Conservation (phyloP, 805 yeast genomes). For the Zygosaccharomyces rouxii region DNA sequence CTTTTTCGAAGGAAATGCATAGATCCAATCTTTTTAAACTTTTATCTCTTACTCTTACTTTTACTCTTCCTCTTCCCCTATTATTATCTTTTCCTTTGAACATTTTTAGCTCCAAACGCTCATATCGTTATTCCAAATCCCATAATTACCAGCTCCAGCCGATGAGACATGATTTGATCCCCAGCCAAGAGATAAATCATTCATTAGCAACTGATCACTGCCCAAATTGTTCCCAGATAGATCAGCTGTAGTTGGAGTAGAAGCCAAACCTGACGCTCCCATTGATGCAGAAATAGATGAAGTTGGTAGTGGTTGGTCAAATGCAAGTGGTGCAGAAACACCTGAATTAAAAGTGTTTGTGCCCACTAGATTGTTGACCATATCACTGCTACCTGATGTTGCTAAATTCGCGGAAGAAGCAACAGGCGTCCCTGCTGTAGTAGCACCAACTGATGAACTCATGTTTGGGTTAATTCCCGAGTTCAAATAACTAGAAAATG, state of each 20-base stretch:
- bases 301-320: slow-evolving; percentile 9
- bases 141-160: slow-evolving; percentile 16
- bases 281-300: slow-evolving; percentile 6
- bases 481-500: slow-evolving; percentile 12
- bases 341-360: slow-evolving; percentile 6
- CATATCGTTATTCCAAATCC: slow-evolving; percentile 36
- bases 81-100: slow-evolving; percentile 3
- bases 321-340: slow-evolving; percentile 7
- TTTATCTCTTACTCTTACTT: not conserved
- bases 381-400: slow-evolving; percentile 7
- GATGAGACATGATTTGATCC: slow-evolving; percentile 22
- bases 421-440: slow-evolving; percentile 6
- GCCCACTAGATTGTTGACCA: slow-evolving; percentile 3
- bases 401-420: slow-evolving; percentile 8
- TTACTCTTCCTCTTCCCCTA: not conserved
- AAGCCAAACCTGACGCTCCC: slow-evolving; percentile 4
- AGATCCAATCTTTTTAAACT: not conserved
- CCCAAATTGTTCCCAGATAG: slow-evolving; percentile 3
- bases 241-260: slow-evolving; percentile 6
- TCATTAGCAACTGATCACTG: slow-evolving; percentile 13
- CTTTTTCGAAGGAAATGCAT: not conserved
- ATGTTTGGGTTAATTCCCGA: slow-evolving; percentile 6
- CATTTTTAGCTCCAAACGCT: slow-evolving; percentile 36
- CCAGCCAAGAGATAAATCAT: slow-evolving; percentile 25
- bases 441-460: slow-evolving; percentile 6